These are phyloP conservation scores for Verticillium zaregamsianum DNA, from an alignment of 2,329 filamentous ascomycete genomes.

Conservation along the genomic window DNA sequence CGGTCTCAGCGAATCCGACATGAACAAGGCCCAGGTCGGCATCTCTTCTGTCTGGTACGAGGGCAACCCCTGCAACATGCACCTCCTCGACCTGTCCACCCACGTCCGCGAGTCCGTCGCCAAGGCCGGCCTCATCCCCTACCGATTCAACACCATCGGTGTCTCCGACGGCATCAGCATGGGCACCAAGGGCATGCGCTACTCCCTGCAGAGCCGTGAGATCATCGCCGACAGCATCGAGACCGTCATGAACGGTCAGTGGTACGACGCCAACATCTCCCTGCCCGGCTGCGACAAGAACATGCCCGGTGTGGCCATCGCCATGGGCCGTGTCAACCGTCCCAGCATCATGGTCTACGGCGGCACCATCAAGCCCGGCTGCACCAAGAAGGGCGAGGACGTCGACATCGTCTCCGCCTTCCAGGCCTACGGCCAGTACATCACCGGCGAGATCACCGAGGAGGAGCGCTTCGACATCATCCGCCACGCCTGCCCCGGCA, in stretches of 20 bases:
- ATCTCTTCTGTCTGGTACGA: constrained; percentile 98
- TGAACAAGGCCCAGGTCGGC: constrained; percentile 95
- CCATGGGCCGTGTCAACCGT: constrained; percentile 91
- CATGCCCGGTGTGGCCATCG: constrained; percentile 90
- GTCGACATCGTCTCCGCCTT: constrained; percentile 97
- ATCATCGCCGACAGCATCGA: constrained; percentile 98
- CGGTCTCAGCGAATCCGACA: constrained; percentile 77
- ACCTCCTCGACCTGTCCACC: constrained; percentile 84
- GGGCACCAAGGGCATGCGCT: constrained; percentile 96
- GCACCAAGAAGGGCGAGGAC: constrained; percentile 67
- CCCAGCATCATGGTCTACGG: constrained; percentile 98
- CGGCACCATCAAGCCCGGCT: constrained; percentile 89
- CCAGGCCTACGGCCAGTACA: constrained; percentile 94
- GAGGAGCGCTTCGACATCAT: constrained; percentile 93
- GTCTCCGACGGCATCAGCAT: constrained; percentile 98
- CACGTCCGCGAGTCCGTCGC: constrained; percentile 60
- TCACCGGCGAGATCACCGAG: constrained; percentile 86
- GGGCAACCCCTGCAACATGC: constrained; percentile 99
- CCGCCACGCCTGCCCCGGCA: constrained; percentile 71
- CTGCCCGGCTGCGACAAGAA: constrained; percentile 99
- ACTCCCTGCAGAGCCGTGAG: constrained; percentile 89
- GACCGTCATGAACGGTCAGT: constrained; percentile 98
- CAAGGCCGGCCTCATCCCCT: constrained; percentile 77
- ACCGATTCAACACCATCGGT: constrained; percentile 98
- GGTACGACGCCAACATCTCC: constrained; percentile 97